phyloP scores from a whole-genome alignment of 352 stramenopile genomes.

The Phytophthora boehmeriae region DNA sequence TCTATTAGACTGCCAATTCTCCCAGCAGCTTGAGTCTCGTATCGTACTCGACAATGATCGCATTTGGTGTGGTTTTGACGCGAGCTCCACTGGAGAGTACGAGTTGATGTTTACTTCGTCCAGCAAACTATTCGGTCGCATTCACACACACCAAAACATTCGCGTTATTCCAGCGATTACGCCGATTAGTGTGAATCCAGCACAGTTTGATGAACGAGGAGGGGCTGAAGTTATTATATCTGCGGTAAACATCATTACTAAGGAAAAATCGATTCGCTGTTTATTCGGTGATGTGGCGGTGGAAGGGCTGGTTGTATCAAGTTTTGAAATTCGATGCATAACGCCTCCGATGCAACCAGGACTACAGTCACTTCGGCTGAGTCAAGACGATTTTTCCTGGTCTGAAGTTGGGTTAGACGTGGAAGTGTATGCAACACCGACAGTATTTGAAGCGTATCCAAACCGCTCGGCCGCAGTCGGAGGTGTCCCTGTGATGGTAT shows the following conservation, averaged over 20 bases:
- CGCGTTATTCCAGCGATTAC: slow-evolving; percentile 36
- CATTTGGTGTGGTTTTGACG: slow-evolving; percentile 39
- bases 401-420: slow-evolving; percentile 36
- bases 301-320: slow-evolving; percentile 32
- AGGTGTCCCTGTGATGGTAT: slow-evolving; percentile 30
- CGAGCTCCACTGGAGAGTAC: slow-evolving; percentile 32
- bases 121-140: slow-evolving; percentile 3
- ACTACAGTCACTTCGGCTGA: slow-evolving; percentile 22
- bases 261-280: slow-evolving; percentile 37
- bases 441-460: slow-evolving; percentile 34
- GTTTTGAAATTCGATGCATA: slow-evolving; percentile 35
- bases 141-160: slow-evolving; percentile 35
- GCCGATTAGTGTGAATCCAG: slow-evolving; percentile 24
- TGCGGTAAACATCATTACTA: slow-evolving; percentile 25
- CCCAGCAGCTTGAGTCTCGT: slow-evolving; percentile 13
- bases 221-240: slow-evolving; percentile 42
- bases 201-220: slow-evolving; percentile 52
- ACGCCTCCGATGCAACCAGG: slow-evolving; percentile 35
- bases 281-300: slow-evolving; percentile 36
- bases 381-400: slow-evolving; percentile 46
- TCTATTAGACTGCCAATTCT: slow-evolving; percentile 38
- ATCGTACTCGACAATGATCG: slow-evolving; percentile 14
- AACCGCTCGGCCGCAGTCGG: slow-evolving; percentile 9
- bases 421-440: slow-evolving; percentile 35
- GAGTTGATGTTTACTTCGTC: slow-evolving; percentile 26